These are phyloP conservation scores for Termitomyces sp. DNA, from an alignment of 768 basidiomycete species.

Conservation along the genomic window DNA sequence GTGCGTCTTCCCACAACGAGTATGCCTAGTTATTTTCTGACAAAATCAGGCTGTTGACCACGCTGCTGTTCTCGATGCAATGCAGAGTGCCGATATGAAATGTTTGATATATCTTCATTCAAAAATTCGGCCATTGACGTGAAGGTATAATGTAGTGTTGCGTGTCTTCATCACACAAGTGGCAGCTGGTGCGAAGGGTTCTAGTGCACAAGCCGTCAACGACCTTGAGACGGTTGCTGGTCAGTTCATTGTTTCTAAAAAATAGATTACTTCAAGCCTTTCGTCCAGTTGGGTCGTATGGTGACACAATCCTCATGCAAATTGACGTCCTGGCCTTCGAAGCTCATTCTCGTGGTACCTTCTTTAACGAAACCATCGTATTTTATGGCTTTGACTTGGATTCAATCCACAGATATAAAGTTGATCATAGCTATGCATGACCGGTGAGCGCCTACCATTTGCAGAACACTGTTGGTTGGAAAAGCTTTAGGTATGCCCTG, in stretches of 20 bases:
- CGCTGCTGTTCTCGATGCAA: constrained; percentile 8
- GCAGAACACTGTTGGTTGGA: neutral
- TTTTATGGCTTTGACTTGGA: neutral
- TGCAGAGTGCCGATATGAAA: constrained; percentile 11
- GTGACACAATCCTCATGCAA: constrained; percentile 17
- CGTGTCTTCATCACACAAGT: constrained; percentile 20
- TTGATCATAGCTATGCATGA: constrained; percentile 22
- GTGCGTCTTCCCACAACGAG: constrained; percentile 3
- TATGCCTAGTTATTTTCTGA: neutral
- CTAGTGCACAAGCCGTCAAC: constrained; percentile 16
- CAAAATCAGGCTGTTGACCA: constrained; percentile 1
- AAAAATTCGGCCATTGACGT: neutral
- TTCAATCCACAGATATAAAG: constrained; percentile 15
- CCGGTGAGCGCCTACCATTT: constrained; percentile 2
- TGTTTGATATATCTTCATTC: neutral
- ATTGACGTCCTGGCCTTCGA: constrained; percentile 19
- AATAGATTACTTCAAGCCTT: neutral
- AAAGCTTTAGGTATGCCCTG: constrained; percentile 13
- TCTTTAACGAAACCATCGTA: neutral
- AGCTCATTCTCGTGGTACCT: constrained; percentile 17
- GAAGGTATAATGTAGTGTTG: constrained; percentile 9
- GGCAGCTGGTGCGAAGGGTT: constrained; percentile 17
- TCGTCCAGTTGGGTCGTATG: constrained; percentile 16
- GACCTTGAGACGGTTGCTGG: constrained; percentile 19
- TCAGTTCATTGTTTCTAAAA: neutral